A percentile compares a stretch with the other conserved stretches of the same genome.
Evolutionary conservation across 345 rosid genomes (phyloP).

Genomic region (Ceriops decandra): DNA sequence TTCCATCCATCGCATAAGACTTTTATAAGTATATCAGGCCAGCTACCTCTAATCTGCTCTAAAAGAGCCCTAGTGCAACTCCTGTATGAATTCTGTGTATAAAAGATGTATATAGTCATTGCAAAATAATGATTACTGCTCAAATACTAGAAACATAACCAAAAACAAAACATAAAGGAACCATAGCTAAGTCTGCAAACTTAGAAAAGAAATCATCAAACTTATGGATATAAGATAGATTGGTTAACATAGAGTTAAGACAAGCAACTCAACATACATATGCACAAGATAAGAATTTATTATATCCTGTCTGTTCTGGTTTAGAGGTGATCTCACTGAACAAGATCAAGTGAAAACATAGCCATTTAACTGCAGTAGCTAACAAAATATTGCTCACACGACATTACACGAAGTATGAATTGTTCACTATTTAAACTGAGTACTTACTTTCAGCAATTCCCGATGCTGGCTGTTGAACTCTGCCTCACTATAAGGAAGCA

Average conservation of each 20-base stretch:
- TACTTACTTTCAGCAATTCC: conserved; percentile 55
- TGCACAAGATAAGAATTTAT: too few relatives aligned
- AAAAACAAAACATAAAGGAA: background rate
- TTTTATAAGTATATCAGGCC: conserved; percentile 76
- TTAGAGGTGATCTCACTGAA: too few relatives aligned
- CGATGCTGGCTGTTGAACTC: conserved; percentile 84
- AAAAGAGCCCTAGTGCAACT: conserved; percentile 45
- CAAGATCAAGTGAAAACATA: too few relatives aligned
- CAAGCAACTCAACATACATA: too few relatives aligned
- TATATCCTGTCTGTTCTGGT: too few relatives aligned
- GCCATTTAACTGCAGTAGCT: too few relatives aligned
- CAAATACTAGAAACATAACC: background rate
- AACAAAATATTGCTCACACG: too few relatives aligned
- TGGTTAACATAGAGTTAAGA: background rate
- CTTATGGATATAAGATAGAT: background rate
- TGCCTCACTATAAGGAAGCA: conserved; percentile 82
- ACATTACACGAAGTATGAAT: background rate
- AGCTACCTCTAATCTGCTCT: conserved; percentile 65
- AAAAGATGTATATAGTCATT: background rate
- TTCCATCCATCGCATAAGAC: conserved; percentile 88
- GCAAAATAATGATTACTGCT: background rate
- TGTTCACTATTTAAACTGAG: background rate
- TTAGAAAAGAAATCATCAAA: background rate
- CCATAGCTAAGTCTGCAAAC: background rate
- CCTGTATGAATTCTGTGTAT: conserved; percentile 68